Percentiles rank a stretch among this genome's conserved stretches.
phyloP scores from a whole-genome alignment of 2,329 filamentous ascomycete species.

The Dothistroma septosporum region DNA sequence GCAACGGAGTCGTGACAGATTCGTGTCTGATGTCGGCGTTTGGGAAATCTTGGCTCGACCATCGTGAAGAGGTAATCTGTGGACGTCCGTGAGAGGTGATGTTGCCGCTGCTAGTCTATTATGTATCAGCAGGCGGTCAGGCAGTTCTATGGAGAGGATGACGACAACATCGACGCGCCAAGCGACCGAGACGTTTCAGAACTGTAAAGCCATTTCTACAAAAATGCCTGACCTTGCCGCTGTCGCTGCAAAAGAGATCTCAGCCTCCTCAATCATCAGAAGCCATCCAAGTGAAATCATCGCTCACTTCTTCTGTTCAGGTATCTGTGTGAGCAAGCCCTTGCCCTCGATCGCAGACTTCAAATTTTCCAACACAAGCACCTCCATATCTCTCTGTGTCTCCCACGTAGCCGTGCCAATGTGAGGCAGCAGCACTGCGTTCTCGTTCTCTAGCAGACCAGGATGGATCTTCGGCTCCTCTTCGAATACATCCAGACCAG shows the following conservation, averaged over 20 bases:
- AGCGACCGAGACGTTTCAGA: too few relatives aligned
- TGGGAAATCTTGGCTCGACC: background rate
- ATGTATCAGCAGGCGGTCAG: too few relatives aligned
- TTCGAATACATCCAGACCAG: conserved; percentile 57
- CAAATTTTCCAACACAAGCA: conserved; percentile 56
- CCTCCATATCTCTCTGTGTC: conserved; percentile 59
- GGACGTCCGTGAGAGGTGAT: too few relatives aligned
- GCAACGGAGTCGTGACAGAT: background rate
- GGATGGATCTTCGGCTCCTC: conserved; percentile 53
- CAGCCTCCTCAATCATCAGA: background rate
- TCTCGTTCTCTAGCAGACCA: conserved; percentile 48
- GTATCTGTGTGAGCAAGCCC: conserved; percentile 56
- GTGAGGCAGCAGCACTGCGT: conserved; percentile 55
- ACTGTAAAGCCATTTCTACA: background rate
- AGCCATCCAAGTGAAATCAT: background rate
- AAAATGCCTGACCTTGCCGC: background rate
- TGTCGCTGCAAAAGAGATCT: background rate
- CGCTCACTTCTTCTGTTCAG: conserved; percentile 51
- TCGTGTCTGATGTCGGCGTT: background rate
- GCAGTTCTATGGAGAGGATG: too few relatives aligned
- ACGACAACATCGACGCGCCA: too few relatives aligned
- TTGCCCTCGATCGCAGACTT: conserved; percentile 54
- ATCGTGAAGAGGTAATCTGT: background rate
- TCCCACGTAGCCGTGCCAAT: conserved; percentile 58
- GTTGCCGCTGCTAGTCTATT: too few relatives aligned